phyloP scores from a whole-genome alignment of 176 grass and related monocot genomes.

The Pontederia paniculata region DNA sequence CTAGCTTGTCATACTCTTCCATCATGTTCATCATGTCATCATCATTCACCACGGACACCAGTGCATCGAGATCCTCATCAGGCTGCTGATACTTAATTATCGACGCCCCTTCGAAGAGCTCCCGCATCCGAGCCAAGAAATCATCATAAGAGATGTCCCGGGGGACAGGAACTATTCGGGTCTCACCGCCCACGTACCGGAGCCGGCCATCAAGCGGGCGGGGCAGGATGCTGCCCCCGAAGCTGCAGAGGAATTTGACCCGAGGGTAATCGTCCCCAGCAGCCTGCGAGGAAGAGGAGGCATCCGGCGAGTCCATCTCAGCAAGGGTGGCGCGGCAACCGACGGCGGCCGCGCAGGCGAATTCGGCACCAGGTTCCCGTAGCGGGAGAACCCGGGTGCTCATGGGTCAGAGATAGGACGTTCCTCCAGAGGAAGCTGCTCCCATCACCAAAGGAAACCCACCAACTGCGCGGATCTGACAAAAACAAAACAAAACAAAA shows the following conservation, averaged over 20 bases:
- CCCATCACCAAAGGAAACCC: too few species aligned
- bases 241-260: constrained; percentile 89
- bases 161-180: constrained; percentile 56
- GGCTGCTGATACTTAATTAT: constrained; percentile 96
- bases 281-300: background rate
- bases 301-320: background rate
- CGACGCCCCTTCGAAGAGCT: constrained; percentile 60
- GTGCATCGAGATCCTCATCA: constrained; percentile 79
- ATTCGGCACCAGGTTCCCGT: too few species aligned
- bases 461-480: too few species aligned
- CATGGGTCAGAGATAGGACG: too few species aligned
- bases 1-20: constrained; percentile 98
- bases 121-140: constrained; percentile 48
- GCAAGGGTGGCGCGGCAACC: background rate
- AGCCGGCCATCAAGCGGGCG: constrained; percentile 64
- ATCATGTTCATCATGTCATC: constrained; percentile 98
- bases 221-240: constrained; percentile 80
- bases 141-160: constrained; percentile 34
- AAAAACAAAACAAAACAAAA: too few species aligned
- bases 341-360: too few species aligned
- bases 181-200: constrained; percentile 79
- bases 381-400: too few species aligned
- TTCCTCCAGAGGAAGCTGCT: too few species aligned
- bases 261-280: constrained; percentile 30
- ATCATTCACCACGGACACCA: constrained; percentile 87